Evolutionary conservation across 2,329 filamentous ascomycete genomes (phyloP), one percentile per base, ranked within the genome.

Genomic region (Chaetomium strumarium): DNA sequence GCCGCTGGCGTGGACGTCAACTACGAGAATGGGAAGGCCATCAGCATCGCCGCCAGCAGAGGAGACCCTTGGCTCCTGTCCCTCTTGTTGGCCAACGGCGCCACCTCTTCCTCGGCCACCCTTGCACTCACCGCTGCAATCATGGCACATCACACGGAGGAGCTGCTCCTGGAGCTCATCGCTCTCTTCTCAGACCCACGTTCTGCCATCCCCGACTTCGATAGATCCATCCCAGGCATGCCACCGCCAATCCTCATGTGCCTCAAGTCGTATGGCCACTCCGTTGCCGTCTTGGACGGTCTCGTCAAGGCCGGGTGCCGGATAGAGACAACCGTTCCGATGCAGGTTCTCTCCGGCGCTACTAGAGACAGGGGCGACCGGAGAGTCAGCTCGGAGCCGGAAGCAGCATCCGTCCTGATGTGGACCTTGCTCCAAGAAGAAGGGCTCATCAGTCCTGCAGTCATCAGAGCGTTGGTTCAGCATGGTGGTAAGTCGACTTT

Each of bases 401-500:
- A 63, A 33, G 53, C 57, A 4, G 59, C 57, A 7, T 58, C 60
- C 0, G 55, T 60, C 1, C 42, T 64, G 11, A 56, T 64, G 51
- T 63, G 61, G 58, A 53, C 58, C 3, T 40, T 64, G n/a, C 41
- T 61, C 13, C 56, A 60, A 29, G 52, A 56, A n/a, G 51, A 58
- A 7, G 52, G 52, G 1, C 12, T 54, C 12, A 56, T 62, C 19
- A 44, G 47, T 40, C 29, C 47, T 0, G 33, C 24, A 1, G 55
- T 62, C 2, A 46, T 64, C 8, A 36, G 51, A 2, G 54, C 54
- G 2, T 20, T 64, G 37, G 53, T 63, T 31, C 47, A 46, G 7
- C 56, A 56, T 19, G 57, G 60, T 19, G 61, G 62, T 62, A 53
- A 58, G 61, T 51, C 14, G 12, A 16, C 17, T 6, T 11, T n/a